Base-by-base conservation (phyloP, 306 rosid genomes). In the Cucumis cinereus region DNA sequence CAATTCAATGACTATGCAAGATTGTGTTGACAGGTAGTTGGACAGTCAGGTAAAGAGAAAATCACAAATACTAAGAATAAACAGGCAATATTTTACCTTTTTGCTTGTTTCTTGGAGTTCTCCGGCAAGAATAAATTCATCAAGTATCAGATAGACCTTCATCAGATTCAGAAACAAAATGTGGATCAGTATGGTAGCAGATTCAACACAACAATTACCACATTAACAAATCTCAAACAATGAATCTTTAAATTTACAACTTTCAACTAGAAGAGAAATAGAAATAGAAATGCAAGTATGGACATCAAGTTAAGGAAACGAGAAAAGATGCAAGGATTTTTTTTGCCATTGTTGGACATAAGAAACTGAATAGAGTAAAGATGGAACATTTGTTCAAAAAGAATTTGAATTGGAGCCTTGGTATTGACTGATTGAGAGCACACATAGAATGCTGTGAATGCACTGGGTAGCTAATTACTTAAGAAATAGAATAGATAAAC, bases 51-150 rank as follows among this genome's bases (percentile, higher is more conserved):
- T 19, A 41, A 47, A 14, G 53, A 47, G 23, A 43, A 47, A 70
- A 47, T 47, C 14, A 26, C 9, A 69, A 15, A 3, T 45, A 69
- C 57, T 45, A 22, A 7, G 40, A 69, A 10, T 2, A 26, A 8
- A 9, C 17, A 26, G 68, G 9, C 24, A 38, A 6, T n/a, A 68
- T 28, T 80, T 59, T 35, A 87, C 91, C 89, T 81, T 87, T 78
- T 87, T 87, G 87, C 91, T 87, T 56, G 91, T 87, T 85, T 87
- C 91, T 83, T 87, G 91, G 75, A 87, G 91, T 75, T 87, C 89
- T 71, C 91, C 91, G 59, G 91, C 89, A 72, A 87, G 91, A 76
- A 85, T 87, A 81, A 87, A 87, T 55, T 87, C 89, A 57, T 87
- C 89, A 14, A 85, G 91, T 77, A 87, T 87, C 82, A 87, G 86